Conservation (phyloP, 306 rosid species). For the Alnus glutinosa region DNA sequence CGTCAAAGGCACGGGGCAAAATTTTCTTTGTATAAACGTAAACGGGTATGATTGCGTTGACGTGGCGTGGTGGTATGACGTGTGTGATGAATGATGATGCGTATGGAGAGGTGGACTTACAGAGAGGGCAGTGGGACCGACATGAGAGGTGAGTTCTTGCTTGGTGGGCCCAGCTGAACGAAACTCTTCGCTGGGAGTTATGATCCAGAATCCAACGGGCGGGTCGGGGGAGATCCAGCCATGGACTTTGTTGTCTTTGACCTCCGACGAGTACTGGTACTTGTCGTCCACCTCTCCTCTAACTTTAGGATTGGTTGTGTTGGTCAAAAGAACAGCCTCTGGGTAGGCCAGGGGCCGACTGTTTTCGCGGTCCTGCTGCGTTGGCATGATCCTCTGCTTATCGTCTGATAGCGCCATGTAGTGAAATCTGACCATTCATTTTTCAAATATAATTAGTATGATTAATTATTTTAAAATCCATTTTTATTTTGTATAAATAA, state of each 20-base stretch:
- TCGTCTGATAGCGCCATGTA: slow-evolving; percentile 70
- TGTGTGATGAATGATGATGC: too few species aligned
- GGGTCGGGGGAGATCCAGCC: slow-evolving; percentile 61
- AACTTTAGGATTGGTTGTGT: slow-evolving; percentile 33
- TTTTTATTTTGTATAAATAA: too few species aligned
- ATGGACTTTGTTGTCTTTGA: slow-evolving; percentile 53
- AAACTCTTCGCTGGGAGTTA: slow-evolving; percentile 78
- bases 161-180: slow-evolving; percentile 67
- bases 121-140: slow-evolving; percentile 66
- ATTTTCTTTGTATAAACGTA: too few species aligned
- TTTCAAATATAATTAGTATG: neutral
- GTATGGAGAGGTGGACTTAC: slow-evolving; percentile 40
- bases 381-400: slow-evolving; percentile 71
- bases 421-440: slow-evolving; percentile 42
- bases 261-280: slow-evolving; percentile 64
- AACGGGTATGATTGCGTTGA: too few species aligned
- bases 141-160: slow-evolving; percentile 91
- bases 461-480: neutral
- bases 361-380: slow-evolving; percentile 25
- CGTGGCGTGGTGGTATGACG: too few species aligned
- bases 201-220: slow-evolving; percentile 70
- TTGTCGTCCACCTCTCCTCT: slow-evolving; percentile 94
- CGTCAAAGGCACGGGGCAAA: too few species aligned
- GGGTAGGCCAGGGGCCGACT: slow-evolving; percentile 50
- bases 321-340: slow-evolving; percentile 73